These are phyloP conservation scores for Phytophthora melonis DNA, from an alignment of 352 stramenopile species.

Conservation along the genomic window DNA sequence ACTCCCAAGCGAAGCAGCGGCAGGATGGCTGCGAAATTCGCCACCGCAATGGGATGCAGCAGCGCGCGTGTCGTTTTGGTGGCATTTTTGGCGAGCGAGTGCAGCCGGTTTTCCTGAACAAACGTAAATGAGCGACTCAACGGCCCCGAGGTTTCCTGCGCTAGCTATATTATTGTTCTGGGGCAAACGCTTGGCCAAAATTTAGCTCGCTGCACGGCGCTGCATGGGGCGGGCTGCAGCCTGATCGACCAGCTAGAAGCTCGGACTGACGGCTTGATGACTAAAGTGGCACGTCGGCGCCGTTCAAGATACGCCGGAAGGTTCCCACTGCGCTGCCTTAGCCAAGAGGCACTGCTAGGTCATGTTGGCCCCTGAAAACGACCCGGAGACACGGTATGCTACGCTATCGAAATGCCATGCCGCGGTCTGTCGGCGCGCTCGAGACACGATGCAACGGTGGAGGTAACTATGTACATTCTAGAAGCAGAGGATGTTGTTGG, in stretches of 20 bases:
- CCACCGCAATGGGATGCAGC: constrained; percentile 10
- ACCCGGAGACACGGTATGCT: constrained; percentile 23
- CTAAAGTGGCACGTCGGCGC: constrained; percentile 9
- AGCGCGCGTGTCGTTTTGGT: constrained; percentile 11
- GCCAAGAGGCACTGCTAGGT: constrained; percentile 18
- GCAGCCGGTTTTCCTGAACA: constrained; percentile 19
- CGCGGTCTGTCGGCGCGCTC: neutral
- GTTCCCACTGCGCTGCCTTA: constrained; percentile 5
- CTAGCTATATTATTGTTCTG: neutral
- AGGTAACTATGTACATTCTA: constrained; percentile 14
- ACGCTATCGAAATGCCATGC: neutral
- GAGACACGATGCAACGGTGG: constrained; percentile 3
- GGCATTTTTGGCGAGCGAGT: constrained; percentile 20
- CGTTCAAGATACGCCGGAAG: constrained; percentile 12
- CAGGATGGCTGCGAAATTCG: neutral
- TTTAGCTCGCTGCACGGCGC: neutral
- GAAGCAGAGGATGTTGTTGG: constrained; percentile 27
- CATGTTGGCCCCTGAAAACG: constrained; percentile 23
- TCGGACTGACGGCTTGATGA: constrained; percentile 20
- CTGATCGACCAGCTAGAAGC: neutral
- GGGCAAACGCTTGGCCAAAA: constrained; percentile 4
- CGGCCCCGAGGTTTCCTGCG: constrained; percentile 15
- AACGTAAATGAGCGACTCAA: constrained; percentile 12
- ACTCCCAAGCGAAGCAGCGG: neutral
- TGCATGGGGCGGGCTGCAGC: neutral